Base-by-base conservation (phyloP, 768 basidiomycete species). In the Leccinellum rugosiceps region DNA sequence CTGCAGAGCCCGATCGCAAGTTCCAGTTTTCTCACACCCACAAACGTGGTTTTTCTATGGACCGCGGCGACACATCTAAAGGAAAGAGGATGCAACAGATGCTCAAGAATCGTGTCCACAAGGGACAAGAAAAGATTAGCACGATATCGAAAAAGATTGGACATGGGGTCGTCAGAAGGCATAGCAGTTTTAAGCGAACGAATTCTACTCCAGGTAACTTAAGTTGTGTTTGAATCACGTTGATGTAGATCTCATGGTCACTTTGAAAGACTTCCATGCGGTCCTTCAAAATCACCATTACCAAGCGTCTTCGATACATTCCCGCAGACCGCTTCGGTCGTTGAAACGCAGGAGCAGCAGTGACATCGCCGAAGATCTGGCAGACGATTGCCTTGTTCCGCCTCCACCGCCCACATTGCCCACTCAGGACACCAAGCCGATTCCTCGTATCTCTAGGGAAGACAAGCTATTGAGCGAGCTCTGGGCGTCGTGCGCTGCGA, bases 401-500 rank as follows among this genome's bases (percentile, higher is more conserved):
- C 68, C 75, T 0, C 73, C 67, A 3, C 63, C 71, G 10, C 68
- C 64, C 3, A 58, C 63, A 6, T 77, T 84, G 2, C 75, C 78
- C 3, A 4, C 61, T 66, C 38, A 66, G 68, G 53, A 72, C 73
- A 28, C 64, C 68, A 56, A 68, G 63, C 55, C 73, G 53, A 63
- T 73, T 34, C 72, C 57, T 63, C 72, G 53, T 3, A 78, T 77
- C 19, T 77, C 79, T 23, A 87, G 86, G 60, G 83, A 85, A 54
- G 82, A 83, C 41, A 76, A 85, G 25, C 73, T 97, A 28, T 75
- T 97, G 57, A 90, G 88, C 57, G 86, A 93, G 63, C 74, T 98
- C 7, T 99, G 97, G 97, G 74, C 97, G 6, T 92, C 93, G 82
- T 90, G 88, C 7, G 92, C 96, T 1, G 94, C 97, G 15, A 97